Evolutionary conservation across 805 yeast genomes (phyloP).

Genomic region (Cyberlindnera amylophila): DNA sequence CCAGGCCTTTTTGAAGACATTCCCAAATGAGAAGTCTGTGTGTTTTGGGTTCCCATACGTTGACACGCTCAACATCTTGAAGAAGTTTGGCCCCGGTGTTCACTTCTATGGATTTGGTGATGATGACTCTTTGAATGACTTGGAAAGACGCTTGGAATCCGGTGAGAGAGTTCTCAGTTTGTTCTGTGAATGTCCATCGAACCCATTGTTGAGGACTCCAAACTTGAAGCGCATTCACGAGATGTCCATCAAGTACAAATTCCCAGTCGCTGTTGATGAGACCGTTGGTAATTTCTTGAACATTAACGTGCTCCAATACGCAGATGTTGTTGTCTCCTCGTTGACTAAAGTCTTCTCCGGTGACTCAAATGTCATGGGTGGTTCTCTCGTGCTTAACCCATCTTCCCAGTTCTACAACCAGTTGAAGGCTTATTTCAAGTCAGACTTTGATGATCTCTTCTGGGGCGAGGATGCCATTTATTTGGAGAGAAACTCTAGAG

Average conservation of each 20-base stretch:
- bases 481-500: constrained; percentile 90
- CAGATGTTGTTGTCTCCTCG: constrained; percentile 85
- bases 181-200: constrained; percentile 92
- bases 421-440: constrained; percentile 48
- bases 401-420: constrained; percentile 43
- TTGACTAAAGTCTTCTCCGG: constrained; percentile 92
- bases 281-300: constrained; percentile 91
- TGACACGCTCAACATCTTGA: constrained; percentile 81
- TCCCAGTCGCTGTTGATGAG: constrained; percentile 86
- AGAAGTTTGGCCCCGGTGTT: constrained; percentile 90
- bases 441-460: constrained; percentile 64
- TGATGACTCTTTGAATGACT: constrained; percentile 56
- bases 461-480: constrained; percentile 96
- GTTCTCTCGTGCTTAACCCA: constrained; percentile 78
- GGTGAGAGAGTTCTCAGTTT: constrained; percentile 72
- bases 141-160: constrained; percentile 56
- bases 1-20: constrained; percentile 40
- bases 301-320: constrained; percentile 71
- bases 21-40: constrained; percentile 54
- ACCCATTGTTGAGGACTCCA: constrained; percentile 87
- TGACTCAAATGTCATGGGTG: constrained; percentile 94
- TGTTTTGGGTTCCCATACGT: constrained; percentile 97
- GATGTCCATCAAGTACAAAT: constrained; percentile 65
- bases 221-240: constrained; percentile 60
- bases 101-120: constrained; percentile 85